These are phyloP conservation scores for Penicillium freii DNA, from an alignment of 2,329 filamentous ascomycete genomes.

Conservation along the genomic window DNA sequence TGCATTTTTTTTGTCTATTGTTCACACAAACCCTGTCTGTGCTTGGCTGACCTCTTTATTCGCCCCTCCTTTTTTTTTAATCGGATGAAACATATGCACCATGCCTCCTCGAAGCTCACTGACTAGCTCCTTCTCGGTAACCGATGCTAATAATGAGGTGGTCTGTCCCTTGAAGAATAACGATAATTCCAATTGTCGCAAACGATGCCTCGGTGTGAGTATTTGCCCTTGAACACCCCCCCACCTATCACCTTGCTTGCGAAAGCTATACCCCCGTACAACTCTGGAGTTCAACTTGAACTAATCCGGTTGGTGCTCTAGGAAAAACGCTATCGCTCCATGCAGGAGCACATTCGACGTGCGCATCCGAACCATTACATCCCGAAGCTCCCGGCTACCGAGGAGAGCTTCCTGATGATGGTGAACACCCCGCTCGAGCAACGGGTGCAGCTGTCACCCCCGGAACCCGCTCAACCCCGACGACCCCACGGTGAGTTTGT, in stretches of 20 bases:
- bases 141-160: conserved; percentile 91
- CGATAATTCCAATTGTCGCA: conserved; percentile 94
- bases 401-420: conserved; percentile 97
- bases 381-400: conserved; percentile 93
- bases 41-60: conserved; percentile 11
- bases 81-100: conserved; percentile 47
- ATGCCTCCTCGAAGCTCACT: conserved; percentile 89
- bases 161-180: conserved; percentile 94
- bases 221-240: conserved; percentile 11
- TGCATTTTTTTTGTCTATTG: conserved; percentile 1
- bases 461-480: conserved; percentile 36
- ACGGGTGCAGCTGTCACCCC: conserved; percentile 55
- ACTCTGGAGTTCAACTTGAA: conserved; percentile 11
- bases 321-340: conserved; percentile 96
- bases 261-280: conserved; percentile 3
- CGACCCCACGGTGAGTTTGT: conserved; percentile 40
- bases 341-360: conserved; percentile 98
- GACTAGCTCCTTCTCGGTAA: conserved; percentile 87
- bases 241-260: conserved; percentile 12
- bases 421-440: conserved; percentile 83
- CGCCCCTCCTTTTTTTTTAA: conserved; percentile 11
- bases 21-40: conserved; percentile 12
- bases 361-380: conserved; percentile 98
- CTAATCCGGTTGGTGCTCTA: conserved; percentile 41
- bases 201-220: conserved; percentile 97